These are phyloP conservation scores for Huntiella bhutanensis DNA, from an alignment of 2,329 filamentous ascomycete species.

Conservation along the genomic window DNA sequence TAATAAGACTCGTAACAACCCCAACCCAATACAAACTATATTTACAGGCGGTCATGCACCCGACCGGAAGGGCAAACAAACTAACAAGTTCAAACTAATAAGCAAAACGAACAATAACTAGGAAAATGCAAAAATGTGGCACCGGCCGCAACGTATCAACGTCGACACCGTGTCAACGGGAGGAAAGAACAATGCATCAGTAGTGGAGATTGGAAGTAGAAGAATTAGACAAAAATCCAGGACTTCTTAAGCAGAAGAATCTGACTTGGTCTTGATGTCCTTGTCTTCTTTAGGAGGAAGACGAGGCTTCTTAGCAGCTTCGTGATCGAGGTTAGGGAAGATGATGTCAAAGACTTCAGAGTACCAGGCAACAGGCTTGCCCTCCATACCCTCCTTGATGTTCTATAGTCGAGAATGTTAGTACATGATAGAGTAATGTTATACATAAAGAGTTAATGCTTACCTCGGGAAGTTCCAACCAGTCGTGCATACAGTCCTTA, in stretches of 20 bases:
- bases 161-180: constrained; percentile 3
- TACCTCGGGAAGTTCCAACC: constrained; percentile 92
- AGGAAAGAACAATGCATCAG: constrained; percentile 1
- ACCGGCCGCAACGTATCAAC: neutral
- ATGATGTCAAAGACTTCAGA: constrained; percentile 79
- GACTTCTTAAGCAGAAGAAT: too few species aligned
- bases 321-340: constrained; percentile 62
- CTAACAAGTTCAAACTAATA: too few species aligned
- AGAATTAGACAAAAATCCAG: too few species aligned
- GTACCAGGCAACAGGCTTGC: constrained; percentile 85
- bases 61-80: constrained; percentile 7
- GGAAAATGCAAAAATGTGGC: neutral
- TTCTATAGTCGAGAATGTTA: constrained; percentile 40
- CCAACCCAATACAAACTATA: too few species aligned
- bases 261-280: constrained; percentile 18
- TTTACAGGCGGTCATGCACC: neutral
- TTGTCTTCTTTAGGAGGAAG: constrained; percentile 26
- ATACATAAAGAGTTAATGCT: constrained; percentile 20
- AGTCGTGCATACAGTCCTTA: constrained; percentile 86
- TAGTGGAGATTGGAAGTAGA: neutral
- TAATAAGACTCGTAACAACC: too few species aligned
- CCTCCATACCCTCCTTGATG: constrained; percentile 91
- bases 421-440: neutral
- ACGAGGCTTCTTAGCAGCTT: constrained; percentile 46
- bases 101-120: constrained; percentile 6